Conservation (phyloP, 176 grass and related monocot species). For the Elaeis guineensis region DNA sequence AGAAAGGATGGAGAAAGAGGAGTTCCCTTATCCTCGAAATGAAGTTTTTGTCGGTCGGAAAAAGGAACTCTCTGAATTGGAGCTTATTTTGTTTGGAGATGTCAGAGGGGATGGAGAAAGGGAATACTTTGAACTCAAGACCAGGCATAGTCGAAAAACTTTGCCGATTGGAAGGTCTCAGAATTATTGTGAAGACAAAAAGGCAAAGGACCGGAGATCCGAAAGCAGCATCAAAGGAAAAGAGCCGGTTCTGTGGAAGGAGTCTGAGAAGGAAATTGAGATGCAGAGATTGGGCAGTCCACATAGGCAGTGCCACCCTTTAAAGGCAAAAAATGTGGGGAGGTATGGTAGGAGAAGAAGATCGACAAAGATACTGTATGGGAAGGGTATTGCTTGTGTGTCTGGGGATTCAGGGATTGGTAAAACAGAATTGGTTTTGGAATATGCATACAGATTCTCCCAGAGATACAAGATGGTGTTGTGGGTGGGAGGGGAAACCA, state of each 20-base stretch:
- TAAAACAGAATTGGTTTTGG: slow-evolving; percentile 91
- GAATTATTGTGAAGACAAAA: slow-evolving; percentile 34
- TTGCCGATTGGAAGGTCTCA: slow-evolving; percentile 24
- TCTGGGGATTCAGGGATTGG: slow-evolving; percentile 94
- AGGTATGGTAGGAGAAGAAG: slow-evolving; percentile 46
- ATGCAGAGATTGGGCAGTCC: slow-evolving; percentile 63
- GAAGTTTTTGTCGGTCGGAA: slow-evolving; percentile 77
- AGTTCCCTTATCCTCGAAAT: slow-evolving; percentile 83
- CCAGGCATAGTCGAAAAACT: slow-evolving; percentile 47
- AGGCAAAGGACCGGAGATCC: slow-evolving; percentile 17
- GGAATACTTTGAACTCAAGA: slow-evolving; percentile 83
- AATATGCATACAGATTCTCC: slow-evolving; percentile 84
- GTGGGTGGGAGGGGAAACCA: slow-evolving; percentile 84
- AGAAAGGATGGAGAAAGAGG: slow-evolving; percentile 68
- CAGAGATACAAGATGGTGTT: slow-evolving; percentile 94
- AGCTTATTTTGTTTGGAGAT: slow-evolving; percentile 94
- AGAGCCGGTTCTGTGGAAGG: slow-evolving; percentile 81
- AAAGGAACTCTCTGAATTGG: slow-evolving; percentile 86
- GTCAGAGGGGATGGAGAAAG: slow-evolving; percentile 77
- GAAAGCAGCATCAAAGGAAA: slow-evolving; percentile 63
- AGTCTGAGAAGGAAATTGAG: slow-evolving; percentile 87
- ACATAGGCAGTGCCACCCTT: slow-evolving; percentile 14
- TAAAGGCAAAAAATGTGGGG: slow-evolving; percentile 40
- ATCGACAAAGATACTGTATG: slow-evolving; percentile 73
- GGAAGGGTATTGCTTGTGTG: slow-evolving; percentile 94